Percentiles rank a stretch among this genome's conserved stretches.
Conservation (phyloP, 306 rosid species). For the Mimosa bimucronata region DNA sequence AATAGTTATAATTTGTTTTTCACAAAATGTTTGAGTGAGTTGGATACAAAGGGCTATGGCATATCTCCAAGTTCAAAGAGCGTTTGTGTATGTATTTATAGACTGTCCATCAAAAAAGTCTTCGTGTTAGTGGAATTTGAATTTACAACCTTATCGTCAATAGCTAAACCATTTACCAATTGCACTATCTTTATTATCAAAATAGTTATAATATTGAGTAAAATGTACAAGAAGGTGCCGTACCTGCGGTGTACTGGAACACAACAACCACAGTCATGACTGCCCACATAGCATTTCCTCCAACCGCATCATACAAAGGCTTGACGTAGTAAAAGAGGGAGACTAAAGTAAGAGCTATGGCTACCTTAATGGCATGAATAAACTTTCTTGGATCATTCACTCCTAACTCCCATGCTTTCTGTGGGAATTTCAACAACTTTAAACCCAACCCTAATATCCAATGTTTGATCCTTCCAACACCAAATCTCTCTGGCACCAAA, state of each 20-base stretch:
- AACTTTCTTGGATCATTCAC: constrained; percentile 79
- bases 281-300: constrained; percentile 75
- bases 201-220: not conserved
- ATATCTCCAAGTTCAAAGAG: no score
- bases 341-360: constrained; percentile 76
- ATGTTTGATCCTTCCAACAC: constrained; percentile 23
- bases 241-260: constrained; percentile 63
- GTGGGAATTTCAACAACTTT: constrained; percentile 53
- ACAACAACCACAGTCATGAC: constrained; percentile 73
- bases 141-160: no score
- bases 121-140: no score
- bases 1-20: no score
- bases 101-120: no score
- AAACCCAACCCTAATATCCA: constrained; percentile 41
- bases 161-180: no score
- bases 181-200: no score
- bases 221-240: not conserved
- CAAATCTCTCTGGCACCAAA: constrained; percentile 8
- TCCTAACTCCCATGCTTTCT: constrained; percentile 78
- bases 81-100: no score
- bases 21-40: not conserved
- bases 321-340: constrained; percentile 76
- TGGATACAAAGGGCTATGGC: no score
- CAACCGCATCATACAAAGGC: constrained; percentile 69
- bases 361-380: constrained; percentile 77